Base-by-base conservation (phyloP, 306 rosid species). In the Cucurbita argyrosperma region DNA sequence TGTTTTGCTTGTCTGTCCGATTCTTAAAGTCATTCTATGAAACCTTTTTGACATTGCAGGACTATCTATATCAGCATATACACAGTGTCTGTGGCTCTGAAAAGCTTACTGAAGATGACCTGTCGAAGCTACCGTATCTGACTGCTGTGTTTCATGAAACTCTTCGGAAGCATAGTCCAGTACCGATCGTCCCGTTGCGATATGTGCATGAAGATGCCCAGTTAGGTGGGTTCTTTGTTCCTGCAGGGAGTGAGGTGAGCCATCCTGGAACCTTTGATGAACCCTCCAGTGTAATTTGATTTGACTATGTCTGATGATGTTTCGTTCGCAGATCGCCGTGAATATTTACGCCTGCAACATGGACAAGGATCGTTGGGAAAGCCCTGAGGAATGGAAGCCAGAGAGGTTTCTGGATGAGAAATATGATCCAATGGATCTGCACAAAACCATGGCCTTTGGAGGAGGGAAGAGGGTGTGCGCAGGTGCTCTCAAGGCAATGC, bases 381-480 rank as follows among this genome's bases (percentile, higher is more conserved):
- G 75, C 55, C 96, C 97, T 0, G 66, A 82, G 11, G 73, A 83
- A 74, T 94, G 97, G 97, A 84, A 59, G 47, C 99, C 99, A 0
- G 97, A 94, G 87, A 89, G 99, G 56, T 94, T 94, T 83, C 79
- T 91, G 9, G 91, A 88, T 6, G 83, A 80, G 74, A 88, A 85
- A 65, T 87, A 80, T 56, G 99, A 89, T 11, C 47, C 79, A 0
- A 53, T 57, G 77, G 99, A 94, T 79, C 61, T 91, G 84, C 73
- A 87, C 84, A 94, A 88, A 85, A 94, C 97, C 3, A 91, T 94
- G 97, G 88, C 99, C 3, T 94, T 94, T 76, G 97, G 99, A 72
- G 90, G 87, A n/a, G 99, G 99, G 72, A 91, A 88, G 88, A 87
- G 99, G 83, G 89, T 73, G n/a, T 94, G 97, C 55, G 88, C 97